Percentiles rank a stretch among this genome's conserved stretches.
These are phyloP conservation scores for Colletotrichum plurivorum DNA, from an alignment of 2,329 filamentous ascomycete genomes.

Conservation along the genomic window DNA sequence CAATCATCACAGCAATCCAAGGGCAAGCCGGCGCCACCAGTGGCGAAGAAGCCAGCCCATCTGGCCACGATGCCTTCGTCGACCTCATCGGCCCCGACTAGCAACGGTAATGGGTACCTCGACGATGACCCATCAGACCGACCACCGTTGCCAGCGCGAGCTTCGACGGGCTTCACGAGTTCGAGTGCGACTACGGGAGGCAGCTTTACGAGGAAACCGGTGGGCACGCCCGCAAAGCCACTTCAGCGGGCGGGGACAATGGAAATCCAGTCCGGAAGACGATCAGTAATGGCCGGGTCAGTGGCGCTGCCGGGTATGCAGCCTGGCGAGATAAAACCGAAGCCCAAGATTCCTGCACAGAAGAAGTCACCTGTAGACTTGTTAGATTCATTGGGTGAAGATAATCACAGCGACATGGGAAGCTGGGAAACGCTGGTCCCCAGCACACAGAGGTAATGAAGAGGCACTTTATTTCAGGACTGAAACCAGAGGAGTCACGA, in stretches of 20 bases:
- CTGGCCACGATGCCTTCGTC: conserved; percentile 55
- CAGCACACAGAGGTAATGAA: conserved; percentile 42
- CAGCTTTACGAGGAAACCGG: conserved; percentile 25
- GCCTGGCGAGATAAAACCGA: conserved; percentile 28
- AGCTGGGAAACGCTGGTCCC: conserved; percentile 72
- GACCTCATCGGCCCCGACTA: conserved; percentile 41
- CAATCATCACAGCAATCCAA: conserved; percentile 50
- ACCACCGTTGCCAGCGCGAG: conserved; percentile 36
- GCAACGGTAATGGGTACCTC: conserved; percentile 39
- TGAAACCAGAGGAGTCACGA: not conserved
- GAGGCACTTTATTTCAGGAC: not conserved
- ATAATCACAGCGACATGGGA: conserved; percentile 59
- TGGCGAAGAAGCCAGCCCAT: conserved; percentile 76
- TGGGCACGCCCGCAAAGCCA: conserved; percentile 29
- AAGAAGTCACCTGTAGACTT: conserved; percentile 52
- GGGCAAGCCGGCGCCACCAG: conserved; percentile 64
- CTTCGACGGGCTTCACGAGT: conserved; percentile 35
- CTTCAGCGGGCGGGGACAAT: conserved; percentile 27
- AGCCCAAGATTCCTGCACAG: conserved; percentile 33
- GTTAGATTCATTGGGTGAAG: conserved; percentile 65
- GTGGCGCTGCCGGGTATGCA: conserved; percentile 39
- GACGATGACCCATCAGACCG: conserved; percentile 43
- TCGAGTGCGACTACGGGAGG: conserved; percentile 9
- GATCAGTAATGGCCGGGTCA: conserved; percentile 35
- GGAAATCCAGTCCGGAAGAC: conserved; percentile 23